Conservation (phyloP, 306 rosid genomes). For the Luffa aegyptiaca region DNA sequence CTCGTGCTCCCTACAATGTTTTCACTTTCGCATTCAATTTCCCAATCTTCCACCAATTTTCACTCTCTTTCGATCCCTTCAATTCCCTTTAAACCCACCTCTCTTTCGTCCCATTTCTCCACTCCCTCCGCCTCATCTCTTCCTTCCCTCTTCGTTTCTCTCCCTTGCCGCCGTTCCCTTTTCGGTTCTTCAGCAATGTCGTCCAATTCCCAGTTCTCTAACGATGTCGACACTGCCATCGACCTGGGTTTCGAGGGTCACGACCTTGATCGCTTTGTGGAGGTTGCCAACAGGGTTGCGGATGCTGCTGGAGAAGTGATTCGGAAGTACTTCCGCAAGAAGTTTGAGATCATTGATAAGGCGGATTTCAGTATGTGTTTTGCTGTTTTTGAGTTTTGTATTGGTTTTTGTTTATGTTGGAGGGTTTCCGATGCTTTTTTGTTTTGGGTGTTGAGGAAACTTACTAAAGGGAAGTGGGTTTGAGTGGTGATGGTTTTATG, state of each 20-base stretch:
- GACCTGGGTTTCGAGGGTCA: not conserved
- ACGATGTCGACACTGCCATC: conserved; percentile 4
- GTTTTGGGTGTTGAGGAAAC: conserved; percentile 9
- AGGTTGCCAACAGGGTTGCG: conserved; percentile 53
- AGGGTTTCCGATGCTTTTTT: not conserved
- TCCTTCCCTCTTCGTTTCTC: not conserved
- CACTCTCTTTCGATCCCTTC: conserved; percentile 1
- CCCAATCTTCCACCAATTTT: conserved; percentile 8
- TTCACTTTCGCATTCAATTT: conserved; percentile 16
- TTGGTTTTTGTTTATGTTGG: not conserved
- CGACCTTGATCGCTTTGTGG: conserved; percentile 38
- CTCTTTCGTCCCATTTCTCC: not conserved
- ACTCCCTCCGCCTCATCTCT: not conserved
- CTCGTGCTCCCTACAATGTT: conserved; percentile 20
- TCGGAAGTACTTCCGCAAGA: conserved; percentile 62
- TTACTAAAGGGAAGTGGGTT: not conserved
- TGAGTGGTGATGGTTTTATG: not conserved
- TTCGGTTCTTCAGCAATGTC: conserved; percentile 26
- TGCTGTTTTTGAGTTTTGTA: not conserved
- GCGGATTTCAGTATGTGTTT: conserved; percentile 43
- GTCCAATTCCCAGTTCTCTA: conserved; percentile 12
- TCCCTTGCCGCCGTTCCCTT: conserved; percentile 2
- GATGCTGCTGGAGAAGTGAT: conserved; percentile 82
- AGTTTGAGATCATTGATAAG: conserved; percentile 63
- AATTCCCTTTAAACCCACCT: not conserved